phyloP scores from a whole-genome alignment of 2,329 filamentous ascomycete species.

The Fusarium longipes region DNA sequence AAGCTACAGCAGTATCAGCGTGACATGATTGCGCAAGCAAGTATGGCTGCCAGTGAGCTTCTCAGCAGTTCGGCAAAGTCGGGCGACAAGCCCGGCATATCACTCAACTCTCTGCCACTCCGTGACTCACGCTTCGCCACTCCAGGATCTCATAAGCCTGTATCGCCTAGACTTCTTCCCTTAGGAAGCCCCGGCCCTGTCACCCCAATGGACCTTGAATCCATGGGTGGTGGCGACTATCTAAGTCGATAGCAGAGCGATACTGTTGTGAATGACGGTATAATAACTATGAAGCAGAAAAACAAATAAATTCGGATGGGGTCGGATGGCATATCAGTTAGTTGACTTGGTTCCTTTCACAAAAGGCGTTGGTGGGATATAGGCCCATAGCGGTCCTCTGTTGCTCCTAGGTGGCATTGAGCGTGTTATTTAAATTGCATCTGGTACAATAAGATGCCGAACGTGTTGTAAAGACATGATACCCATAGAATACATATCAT shows the following conservation, averaged over 20 bases:
- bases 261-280: not conserved
- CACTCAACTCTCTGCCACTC: slow-evolving; percentile 52
- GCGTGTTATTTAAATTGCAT: slow-evolving; percentile 34
- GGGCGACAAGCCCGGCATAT: slow-evolving; percentile 45
- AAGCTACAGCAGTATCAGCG: slow-evolving; percentile 69
- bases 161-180: slow-evolving; percentile 62
- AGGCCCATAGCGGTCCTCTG: slow-evolving; percentile 16
- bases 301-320: slow-evolving; percentile 7
- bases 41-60: slow-evolving; percentile 62
- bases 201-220: slow-evolving; percentile 68
- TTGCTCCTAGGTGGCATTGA: slow-evolving; percentile 25
- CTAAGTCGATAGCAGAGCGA: slow-evolving; percentile 40
- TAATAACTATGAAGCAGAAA: not conserved
- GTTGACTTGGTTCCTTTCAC: slow-evolving; percentile 4
- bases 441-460: slow-evolving; percentile 24
- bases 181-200: slow-evolving; percentile 70
- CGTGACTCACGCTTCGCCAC: slow-evolving; percentile 54
- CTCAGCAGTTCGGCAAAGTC: slow-evolving; percentile 46
- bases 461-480: slow-evolving; percentile 37
- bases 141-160: slow-evolving; percentile 59
- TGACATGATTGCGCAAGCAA: slow-evolving; percentile 70
- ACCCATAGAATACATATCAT: slow-evolving; percentile 39
- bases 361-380: slow-evolving; percentile 29
- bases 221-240: slow-evolving; percentile 53
- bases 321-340: not conserved